Evolutionary conservation across 257 asterid genomes (phyloP), one percentile per base, ranked within the genome.

Genomic region (Scutellaria galericulata): DNA sequence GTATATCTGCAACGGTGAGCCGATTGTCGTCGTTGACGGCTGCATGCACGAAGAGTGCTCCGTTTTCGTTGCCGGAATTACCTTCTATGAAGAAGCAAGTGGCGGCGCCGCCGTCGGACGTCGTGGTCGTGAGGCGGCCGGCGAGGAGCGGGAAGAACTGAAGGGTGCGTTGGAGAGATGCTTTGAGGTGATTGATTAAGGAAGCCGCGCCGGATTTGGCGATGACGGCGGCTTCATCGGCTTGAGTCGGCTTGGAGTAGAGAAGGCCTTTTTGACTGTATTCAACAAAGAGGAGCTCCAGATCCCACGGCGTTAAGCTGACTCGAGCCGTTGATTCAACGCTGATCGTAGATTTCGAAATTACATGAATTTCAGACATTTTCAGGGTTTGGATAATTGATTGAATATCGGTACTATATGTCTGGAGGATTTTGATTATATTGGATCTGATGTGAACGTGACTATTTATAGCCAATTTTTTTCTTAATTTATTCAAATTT

Each of bases 251-350:
- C 40, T 73, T 74, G 59, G 0, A 63, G 39, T 37, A 70, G 70
- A 85, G 79, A 20, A 85, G 81, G 9, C 90, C 87, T 54, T 9
- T 58, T 15, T 85, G 90, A 15, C 14, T 56, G 48, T 79, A 79
- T 35, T 81, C 82, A 13, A 53, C 48, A 22, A 57, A 68, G 22
- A 83, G 82, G 8, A 79, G 84, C 75, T 67, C 78, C 0, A 79
- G 66, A 74, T 82, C 82, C 66, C 76, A 79, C 9, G 84, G 74
- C 11, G 84, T 76, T 13, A 82, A 66, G 12, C 64, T 57, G 64
- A 82, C 63, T 63, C 18, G 31, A 18, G 24, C 51, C 22, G 73
- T 55, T 6, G 78, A 71, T 31, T 75, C 65, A 14, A 53, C 7
- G 14, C 41, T 70, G 55, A 77, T 65, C 6, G 54, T 74, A 22